These are phyloP conservation scores for Austroboletus eburneus DNA, from an alignment of 768 basidiomycete genomes.

Conservation along the genomic window DNA sequence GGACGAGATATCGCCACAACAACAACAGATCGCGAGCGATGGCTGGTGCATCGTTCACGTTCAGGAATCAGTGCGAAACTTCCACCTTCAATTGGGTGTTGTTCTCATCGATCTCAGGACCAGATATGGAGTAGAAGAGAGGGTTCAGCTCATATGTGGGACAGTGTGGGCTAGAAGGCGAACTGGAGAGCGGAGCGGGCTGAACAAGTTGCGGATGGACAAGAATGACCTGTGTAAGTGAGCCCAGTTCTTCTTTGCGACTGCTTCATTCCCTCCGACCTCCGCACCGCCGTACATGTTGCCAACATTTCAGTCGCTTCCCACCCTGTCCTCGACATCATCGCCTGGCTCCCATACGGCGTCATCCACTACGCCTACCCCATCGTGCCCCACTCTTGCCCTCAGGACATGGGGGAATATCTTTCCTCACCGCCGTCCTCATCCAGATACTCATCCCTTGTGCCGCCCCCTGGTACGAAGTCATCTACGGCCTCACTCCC, in stretches of 20 bases:
- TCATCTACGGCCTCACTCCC: slow-evolving; percentile 93
- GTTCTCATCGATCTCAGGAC: slow-evolving; percentile 42
- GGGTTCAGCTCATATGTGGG: slow-evolving; percentile 38
- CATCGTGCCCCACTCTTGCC: slow-evolving; percentile 73
- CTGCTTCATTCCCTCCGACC: slow-evolving; percentile 72
- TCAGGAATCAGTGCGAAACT: too few relatives aligned
- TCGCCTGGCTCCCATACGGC: slow-evolving; percentile 98
- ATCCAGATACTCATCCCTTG: slow-evolving; percentile 89
- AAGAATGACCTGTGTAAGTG: too few relatives aligned
- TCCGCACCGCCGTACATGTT: slow-evolving; percentile 84
- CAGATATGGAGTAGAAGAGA: slow-evolving; percentile 44
- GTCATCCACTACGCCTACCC: slow-evolving; percentile 86
- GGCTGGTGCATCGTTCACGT: too few relatives aligned
- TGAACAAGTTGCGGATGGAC: slow-evolving; percentile 15
- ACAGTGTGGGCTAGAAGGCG: slow-evolving; percentile 45
- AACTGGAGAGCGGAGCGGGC: slow-evolving; percentile 36
- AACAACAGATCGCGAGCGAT: too few relatives aligned
- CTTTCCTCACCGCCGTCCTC: slow-evolving; percentile 80
- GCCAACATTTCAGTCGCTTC: slow-evolving; percentile 95
- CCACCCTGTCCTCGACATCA: slow-evolving; percentile 84
- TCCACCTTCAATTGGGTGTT: slow-evolving; percentile 37
- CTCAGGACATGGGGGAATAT: slow-evolving; percentile 82
- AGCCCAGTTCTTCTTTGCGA: slow-evolving; percentile 91
- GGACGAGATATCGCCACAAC: too few relatives aligned
- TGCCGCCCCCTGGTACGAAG: slow-evolving; percentile 96